Evolutionary conservation across 2,329 filamentous ascomycete species (phyloP), one percentile per base, ranked within the genome.

Genomic region (Colletotrichum destructivum): DNA sequence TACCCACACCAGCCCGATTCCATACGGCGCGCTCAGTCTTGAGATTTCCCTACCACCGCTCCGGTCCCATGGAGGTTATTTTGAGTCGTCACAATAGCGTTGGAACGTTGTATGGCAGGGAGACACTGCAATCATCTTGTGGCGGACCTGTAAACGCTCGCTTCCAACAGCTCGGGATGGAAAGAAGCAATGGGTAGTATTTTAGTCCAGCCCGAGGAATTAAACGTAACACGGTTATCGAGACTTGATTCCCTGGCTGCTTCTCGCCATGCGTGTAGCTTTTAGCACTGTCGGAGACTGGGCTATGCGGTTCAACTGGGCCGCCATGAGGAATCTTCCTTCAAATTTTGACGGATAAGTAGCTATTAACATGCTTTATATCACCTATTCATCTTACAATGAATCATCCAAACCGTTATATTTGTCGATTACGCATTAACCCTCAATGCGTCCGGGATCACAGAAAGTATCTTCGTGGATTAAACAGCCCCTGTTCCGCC

Each of bases 151-250:
- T 2, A 16, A 18, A 31, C 31, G n/a, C 26, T 54, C 6, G 15
- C 8, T 11, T 12, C 1, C 7, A 31, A 4, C 4, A 31, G 49
- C 31, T 31, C 35, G 4, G 4, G n/a, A 40, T 21, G 4, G 11
- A 18, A 35, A 5, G 4, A 7, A 6, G 9, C 26, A 18, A 13
- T 2, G 11, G 4, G 3, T 38, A n/a, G 8, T 3, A 21, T 13
- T 8, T 2, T 1, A 1, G 8, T 40, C 4, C 4, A 13, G 1
- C n/a, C 8, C 3, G 12, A 15, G 11, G 26, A n/a, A 4, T 0
- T 2, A 4, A 2, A 5, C 8, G n/a, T 11, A 12, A 7, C 9
- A 11, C 2, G 1, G 15, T 2, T n/a, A 11, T 6, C 3, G 15
- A 3, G 2, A 4, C 8, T 7, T 21, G 3, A 1, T 21, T 12